Evolutionary conservation across 352 stramenopile genomes (phyloP).

Genomic region (Bremia lactucae): DNA sequence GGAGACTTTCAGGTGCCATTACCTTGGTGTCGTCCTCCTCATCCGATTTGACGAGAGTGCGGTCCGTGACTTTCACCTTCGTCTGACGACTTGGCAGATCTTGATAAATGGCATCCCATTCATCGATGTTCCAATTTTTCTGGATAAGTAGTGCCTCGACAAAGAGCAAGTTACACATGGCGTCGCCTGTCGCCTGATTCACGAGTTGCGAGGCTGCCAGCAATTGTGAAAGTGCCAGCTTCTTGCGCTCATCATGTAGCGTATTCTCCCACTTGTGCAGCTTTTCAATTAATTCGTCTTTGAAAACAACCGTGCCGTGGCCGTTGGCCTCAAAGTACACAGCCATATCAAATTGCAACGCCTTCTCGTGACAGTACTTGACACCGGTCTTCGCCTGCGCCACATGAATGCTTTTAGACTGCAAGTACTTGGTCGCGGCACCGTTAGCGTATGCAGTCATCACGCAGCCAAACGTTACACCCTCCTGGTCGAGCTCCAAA

Average conservation of each 20-base stretch:
- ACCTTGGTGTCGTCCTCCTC: constrained; percentile 61
- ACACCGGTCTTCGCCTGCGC: constrained; percentile 94
- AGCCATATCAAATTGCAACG: constrained; percentile 93
- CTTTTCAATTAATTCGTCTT: constrained; percentile 74
- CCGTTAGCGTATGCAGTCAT: constrained; percentile 99
- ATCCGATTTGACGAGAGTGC: constrained; percentile 45
- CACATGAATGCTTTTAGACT: constrained; percentile 63
- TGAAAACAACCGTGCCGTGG: constrained; percentile 97
- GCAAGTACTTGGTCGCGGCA: constrained; percentile 85
- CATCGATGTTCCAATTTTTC: constrained; percentile 77
- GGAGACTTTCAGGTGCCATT: constrained; percentile 47
- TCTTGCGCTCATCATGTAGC: constrained; percentile 68
- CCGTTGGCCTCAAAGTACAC: constrained; percentile 99
- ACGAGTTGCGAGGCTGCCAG: constrained; percentile 85
- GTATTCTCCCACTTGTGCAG: constrained; percentile 73
- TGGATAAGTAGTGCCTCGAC: constrained; percentile 91
- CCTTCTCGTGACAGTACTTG: constrained; percentile 95
- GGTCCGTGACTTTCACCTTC: constrained; percentile 77
- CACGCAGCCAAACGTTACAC: constrained; percentile 89
- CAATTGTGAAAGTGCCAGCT: constrained; percentile 74
- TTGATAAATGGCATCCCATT: constrained; percentile 92
- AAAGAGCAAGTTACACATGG: constrained; percentile 94
- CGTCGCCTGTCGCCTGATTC: constrained; percentile 97
- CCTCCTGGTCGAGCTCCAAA: constrained; percentile 60
- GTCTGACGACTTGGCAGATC: constrained; percentile 90